Conservation (phyloP, 2,329 filamentous ascomycete genomes). For the Aspergillus floridensis region DNA sequence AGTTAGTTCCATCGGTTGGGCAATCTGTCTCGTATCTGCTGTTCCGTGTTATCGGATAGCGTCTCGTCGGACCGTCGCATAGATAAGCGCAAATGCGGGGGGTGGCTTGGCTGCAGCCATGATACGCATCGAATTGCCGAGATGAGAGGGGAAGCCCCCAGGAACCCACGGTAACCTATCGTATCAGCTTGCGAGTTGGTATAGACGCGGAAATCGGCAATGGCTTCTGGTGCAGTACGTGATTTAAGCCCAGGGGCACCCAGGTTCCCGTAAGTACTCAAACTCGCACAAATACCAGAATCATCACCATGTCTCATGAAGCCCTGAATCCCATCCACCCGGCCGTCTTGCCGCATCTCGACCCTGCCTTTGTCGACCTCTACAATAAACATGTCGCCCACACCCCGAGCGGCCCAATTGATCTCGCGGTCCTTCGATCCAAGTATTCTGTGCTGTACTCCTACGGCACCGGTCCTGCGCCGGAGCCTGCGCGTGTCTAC, state of each 20-base stretch:
- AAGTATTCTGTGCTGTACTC: constrained; percentile 48
- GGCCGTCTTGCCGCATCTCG: constrained; percentile 47
- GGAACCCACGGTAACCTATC: too few species aligned
- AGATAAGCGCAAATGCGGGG: constrained; percentile 24
- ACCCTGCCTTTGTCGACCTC: constrained; percentile 49
- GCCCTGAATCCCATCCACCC: constrained; percentile 51
- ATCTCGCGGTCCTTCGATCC: constrained; percentile 38
- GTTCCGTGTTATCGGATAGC: not conserved
- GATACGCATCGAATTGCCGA: too few species aligned
- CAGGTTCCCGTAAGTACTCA: too few species aligned
- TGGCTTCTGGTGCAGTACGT: too few species aligned
- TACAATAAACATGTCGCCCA: constrained; percentile 49
- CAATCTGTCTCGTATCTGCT: not conserved
- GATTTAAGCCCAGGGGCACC: too few species aligned
- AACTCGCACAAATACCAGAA: not conserved
- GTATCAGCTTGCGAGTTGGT: not conserved
- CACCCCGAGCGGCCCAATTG: constrained; percentile 41
- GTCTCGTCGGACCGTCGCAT: constrained; percentile 21
- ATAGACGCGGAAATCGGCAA: too few species aligned
- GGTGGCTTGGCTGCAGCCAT: constrained; percentile 4
- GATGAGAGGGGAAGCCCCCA: too few species aligned
- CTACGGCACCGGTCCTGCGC: constrained; percentile 46
- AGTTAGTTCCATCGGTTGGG: too few species aligned
- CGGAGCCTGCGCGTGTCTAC: constrained; percentile 42
- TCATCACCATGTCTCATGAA: constrained; percentile 32